A percentile compares a stretch with the other conserved stretches of the same genome.
Evolutionary conservation across 1,139 yeast genomes (phyloP).

Genomic region (Yamadazyma dendronema): DNA sequence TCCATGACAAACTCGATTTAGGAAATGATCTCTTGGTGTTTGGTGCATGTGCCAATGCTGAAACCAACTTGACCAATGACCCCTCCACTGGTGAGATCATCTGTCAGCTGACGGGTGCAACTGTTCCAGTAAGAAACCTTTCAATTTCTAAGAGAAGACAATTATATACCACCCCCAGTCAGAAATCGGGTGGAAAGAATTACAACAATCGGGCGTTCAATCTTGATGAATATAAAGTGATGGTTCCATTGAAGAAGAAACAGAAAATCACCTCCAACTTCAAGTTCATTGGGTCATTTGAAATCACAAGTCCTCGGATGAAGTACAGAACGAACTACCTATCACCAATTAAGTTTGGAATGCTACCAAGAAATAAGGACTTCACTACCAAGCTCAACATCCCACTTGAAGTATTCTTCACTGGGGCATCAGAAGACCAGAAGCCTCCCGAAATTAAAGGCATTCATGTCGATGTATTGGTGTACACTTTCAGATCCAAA

Average conservation of each 20-base stretch:
- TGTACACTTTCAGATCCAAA: conserved; percentile 36
- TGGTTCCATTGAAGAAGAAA: conserved; percentile 32
- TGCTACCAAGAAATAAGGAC: background rate
- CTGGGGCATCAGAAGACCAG: conserved; percentile 15
- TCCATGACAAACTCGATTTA: conserved; percentile 27
- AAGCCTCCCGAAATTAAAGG: conserved; percentile 32
- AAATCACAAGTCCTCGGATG: conserved; percentile 35
- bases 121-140: conserved; percentile 11
- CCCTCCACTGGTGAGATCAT: background rate
- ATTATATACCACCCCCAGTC: conserved; percentile 11
- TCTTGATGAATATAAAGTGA: conserved; percentile 1
- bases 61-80: background rate
- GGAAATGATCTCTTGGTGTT: conserved; percentile 23
- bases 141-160: conserved; percentile 20
- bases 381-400: conserved; percentile 24
- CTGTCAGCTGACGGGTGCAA: too few species aligned
- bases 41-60: conserved; percentile 1
- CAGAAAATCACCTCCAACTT: conserved; percentile 33
- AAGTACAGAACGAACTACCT: conserved; percentile 30
- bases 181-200: background rate
- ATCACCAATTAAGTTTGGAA: conserved; percentile 27
- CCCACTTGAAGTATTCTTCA: conserved; percentile 36
- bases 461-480: conserved; percentile 33
- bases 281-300: conserved; percentile 34
- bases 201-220: background rate